Evolutionary conservation across 2,329 filamentous ascomycete species (phyloP).

Genomic region (Beauveria sp.): DNA sequence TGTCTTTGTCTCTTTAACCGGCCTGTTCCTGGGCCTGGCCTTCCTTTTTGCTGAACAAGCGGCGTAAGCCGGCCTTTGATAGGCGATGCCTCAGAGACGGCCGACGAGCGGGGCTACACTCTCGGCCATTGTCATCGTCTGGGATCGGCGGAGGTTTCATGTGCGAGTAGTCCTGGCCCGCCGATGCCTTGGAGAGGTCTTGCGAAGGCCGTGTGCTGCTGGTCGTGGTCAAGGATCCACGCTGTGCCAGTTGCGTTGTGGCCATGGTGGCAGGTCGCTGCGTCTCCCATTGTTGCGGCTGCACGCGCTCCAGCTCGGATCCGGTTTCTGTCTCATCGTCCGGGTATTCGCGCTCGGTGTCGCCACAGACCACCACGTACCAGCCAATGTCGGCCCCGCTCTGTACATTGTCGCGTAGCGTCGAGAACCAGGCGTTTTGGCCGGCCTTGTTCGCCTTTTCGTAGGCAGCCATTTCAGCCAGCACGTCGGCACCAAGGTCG

Average conservation of each 20-base stretch:
- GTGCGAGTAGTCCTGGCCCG: conserved; percentile 5
- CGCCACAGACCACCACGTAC: conserved; percentile 56
- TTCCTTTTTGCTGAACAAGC: conserved; percentile 30
- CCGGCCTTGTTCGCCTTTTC: conserved; percentile 31
- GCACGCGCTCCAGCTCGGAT: conserved; percentile 10
- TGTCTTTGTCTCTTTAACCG: neutral
- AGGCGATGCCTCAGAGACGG: conserved; percentile 21
- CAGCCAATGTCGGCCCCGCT: conserved; percentile 49
- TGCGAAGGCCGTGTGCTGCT: neutral
- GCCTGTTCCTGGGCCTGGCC: neutral
- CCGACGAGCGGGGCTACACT: neutral
- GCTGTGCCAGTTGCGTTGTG: neutral
- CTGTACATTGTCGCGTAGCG: conserved; percentile 49
- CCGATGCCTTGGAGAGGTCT: neutral
- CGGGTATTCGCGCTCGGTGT: conserved; percentile 45
- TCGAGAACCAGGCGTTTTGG: conserved; percentile 43
- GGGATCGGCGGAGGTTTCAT: conserved; percentile 12
- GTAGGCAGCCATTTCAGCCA: conserved; percentile 49
- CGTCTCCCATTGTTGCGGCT: neutral
- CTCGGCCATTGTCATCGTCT: conserved; percentile 4
- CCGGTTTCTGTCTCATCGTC: conserved; percentile 26
- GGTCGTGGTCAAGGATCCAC: neutral
- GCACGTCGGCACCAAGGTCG: conserved; percentile 43
- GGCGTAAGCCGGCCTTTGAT: conserved; percentile 30
- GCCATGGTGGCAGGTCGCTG: conserved; percentile 11